phyloP scores from a whole-genome alignment of 495 filamentous ascomycete species.

The Aspergillus saccharolyticus region DNA sequence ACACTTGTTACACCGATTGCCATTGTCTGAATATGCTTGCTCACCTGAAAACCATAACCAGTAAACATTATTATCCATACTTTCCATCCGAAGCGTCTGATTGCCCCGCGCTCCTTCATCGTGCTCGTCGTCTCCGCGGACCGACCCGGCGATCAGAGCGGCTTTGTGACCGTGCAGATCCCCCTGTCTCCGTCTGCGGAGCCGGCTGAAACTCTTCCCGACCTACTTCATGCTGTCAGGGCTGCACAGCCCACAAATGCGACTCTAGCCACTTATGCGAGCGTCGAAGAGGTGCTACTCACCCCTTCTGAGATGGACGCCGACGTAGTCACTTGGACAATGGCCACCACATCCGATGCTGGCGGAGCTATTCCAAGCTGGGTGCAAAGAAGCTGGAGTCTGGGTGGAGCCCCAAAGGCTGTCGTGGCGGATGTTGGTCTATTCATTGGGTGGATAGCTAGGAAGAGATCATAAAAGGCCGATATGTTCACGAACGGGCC shows the following conservation, averaged over 20 bases:
- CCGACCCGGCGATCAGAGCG: slow-evolving; percentile 13
- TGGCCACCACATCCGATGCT: slow-evolving; percentile 68
- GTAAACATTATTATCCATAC: slow-evolving; percentile 44
- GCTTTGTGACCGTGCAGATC: slow-evolving; percentile 54
- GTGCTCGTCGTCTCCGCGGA: slow-evolving; percentile 32
- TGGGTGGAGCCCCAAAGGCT: slow-evolving; percentile 56
- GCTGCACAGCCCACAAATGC: slow-evolving; percentile 32
- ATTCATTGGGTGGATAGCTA: slow-evolving; percentile 57
- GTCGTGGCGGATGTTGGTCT: slow-evolving; percentile 69
- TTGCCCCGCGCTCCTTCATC: slow-evolving; percentile 36
- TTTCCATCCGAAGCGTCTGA: slow-evolving; percentile 30
- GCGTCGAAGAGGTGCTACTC: slow-evolving; percentile 52
- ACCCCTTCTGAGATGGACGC: neutral
- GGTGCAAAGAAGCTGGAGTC: slow-evolving; percentile 53
- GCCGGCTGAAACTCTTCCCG: slow-evolving; percentile 27
- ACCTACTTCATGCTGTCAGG: slow-evolving; percentile 20
- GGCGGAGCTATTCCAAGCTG: slow-evolving; percentile 60
- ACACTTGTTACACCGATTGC: neutral
- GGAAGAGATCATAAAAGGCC: slow-evolving; percentile 19
- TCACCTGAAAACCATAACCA: neutral
- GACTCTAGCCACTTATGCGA: slow-evolving; percentile 52
- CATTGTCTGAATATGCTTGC: neutral
- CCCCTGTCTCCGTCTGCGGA: slow-evolving; percentile 38
- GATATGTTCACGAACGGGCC: neutral
- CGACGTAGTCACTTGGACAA: slow-evolving; percentile 56